These are phyloP conservation scores for Ophiocordyceps australis DNA, from an alignment of 2,329 filamentous ascomycete species.

Conservation along the genomic window DNA sequence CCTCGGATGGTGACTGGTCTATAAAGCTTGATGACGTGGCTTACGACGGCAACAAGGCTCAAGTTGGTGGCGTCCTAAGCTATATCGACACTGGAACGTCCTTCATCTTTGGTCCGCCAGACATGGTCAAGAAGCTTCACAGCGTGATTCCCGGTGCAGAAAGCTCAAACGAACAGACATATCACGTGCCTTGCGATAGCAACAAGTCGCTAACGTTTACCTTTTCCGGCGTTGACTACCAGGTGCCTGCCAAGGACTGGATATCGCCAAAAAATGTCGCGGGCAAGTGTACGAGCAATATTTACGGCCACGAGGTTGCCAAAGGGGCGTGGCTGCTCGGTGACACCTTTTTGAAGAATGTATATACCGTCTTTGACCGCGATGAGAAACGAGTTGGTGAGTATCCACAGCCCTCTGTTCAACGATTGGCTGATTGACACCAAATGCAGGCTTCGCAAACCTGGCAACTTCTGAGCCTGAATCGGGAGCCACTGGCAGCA, in stretches of 20 bases:
- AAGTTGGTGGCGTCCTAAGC: slow-evolving; percentile 37
- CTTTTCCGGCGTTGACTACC: slow-evolving; percentile 51
- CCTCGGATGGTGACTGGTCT: slow-evolving; percentile 47
- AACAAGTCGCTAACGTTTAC: slow-evolving; percentile 39
- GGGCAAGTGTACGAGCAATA: slow-evolving; percentile 48
- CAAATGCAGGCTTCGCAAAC: slow-evolving; percentile 4
- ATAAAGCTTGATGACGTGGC: slow-evolving; percentile 49
- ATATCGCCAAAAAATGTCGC: slow-evolving; percentile 26
- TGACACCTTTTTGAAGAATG: slow-evolving; percentile 76
- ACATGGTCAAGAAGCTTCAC: slow-evolving; percentile 51
- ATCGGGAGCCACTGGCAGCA: no score
- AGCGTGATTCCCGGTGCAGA: slow-evolving; percentile 43
- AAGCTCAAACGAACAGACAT: slow-evolving; percentile 41
- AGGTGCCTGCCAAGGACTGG: slow-evolving; percentile 55
- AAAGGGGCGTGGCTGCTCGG: slow-evolving; percentile 60
- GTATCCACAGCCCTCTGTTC: no score
- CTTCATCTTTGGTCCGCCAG: slow-evolving; percentile 53
- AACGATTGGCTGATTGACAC: background rate
- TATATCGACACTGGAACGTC: slow-evolving; percentile 78
- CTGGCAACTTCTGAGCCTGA: slow-evolving; percentile 1
- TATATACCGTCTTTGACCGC: slow-evolving; percentile 71
- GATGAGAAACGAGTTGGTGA: slow-evolving; percentile 47
- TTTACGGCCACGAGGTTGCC: slow-evolving; percentile 55
- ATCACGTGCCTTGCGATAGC: slow-evolving; percentile 55
- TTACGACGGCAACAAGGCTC: slow-evolving; percentile 38